Base-by-base conservation (phyloP, 805 yeast genomes). In the Soucietia sequanensis region DNA sequence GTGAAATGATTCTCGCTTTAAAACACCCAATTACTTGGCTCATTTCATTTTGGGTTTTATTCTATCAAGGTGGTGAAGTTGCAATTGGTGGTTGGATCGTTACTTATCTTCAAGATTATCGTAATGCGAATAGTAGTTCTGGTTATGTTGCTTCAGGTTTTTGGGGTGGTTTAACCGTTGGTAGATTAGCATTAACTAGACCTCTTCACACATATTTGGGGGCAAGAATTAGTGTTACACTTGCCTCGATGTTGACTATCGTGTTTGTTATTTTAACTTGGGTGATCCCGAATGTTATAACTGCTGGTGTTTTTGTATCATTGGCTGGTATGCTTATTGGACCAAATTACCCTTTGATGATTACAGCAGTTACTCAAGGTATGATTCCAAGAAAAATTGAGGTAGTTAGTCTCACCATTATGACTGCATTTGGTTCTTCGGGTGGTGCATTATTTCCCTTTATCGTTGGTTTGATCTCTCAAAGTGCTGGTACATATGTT, bases 61-160 rank as follows among this genome's bases (percentile, higher is more conserved):
- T 76, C 33, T 82, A 84, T 48, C 75, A 81, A 44, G 91, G 90
- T 4, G 75, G 78, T 3, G 90, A 83, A 53, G 81, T 82, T 15
- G 58, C 82, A 1, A 60, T 82, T 41, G 88, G 83, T 2, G 81
- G 87, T 4, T 83, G 90, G 89, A 61, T 78, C n/a, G 80, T 78
- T 32, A 78, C 86, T 2, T 84, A 72, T 46, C 58, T 84, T 36
- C 64, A 78, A 26, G 74, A 70, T 17, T 72, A 77, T 33, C 71
- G 84, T 39, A 54, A 68, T 11, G 78, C 79, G 10, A 60, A 65
- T 27, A 61, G 58, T 22, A 44, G 63, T 1, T 54, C 62, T 15
- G 83, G 88, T 8, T 80, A 76, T 46, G 76, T 81, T 6, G 78
- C 83, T 0, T 74, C 87, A 4, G 82, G 85, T 11, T 83, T 73